Evolutionary conservation across 1,284 basidiomycete species (phyloP).

Genomic region (Irpex lacteus): DNA sequence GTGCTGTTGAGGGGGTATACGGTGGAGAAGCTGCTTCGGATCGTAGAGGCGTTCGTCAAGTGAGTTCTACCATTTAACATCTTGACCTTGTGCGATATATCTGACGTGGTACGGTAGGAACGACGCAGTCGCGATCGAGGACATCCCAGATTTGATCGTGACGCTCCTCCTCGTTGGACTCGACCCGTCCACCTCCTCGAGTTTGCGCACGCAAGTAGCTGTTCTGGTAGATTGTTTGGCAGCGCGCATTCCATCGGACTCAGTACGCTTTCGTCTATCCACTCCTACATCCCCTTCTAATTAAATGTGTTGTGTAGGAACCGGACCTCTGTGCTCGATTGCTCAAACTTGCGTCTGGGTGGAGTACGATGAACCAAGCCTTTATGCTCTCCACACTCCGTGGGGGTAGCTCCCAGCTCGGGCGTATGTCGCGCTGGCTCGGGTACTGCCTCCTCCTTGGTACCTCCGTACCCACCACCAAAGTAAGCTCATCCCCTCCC

Average conservation of each 20-base stretch:
- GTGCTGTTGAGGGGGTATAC: background rate
- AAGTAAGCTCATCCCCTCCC: slow-evolving; percentile 8
- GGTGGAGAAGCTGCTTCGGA: slow-evolving; percentile 30
- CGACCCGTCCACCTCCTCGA: slow-evolving; percentile 44
- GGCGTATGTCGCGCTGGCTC: slow-evolving; percentile 54
- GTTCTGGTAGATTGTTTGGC: slow-evolving; percentile 45
- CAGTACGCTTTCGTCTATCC: slow-evolving; percentile 18
- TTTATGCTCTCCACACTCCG: slow-evolving; percentile 50
- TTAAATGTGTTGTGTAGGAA: slow-evolving; percentile 36
- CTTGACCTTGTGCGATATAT: background rate
- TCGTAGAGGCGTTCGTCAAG: slow-evolving; percentile 34
- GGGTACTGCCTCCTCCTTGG: slow-evolving; percentile 35
- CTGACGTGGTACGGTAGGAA: background rate
- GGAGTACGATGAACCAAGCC: slow-evolving; percentile 38
- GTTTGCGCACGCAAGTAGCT: slow-evolving; percentile 44
- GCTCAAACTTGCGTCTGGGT: slow-evolving; percentile 32
- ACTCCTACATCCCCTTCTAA: background rate
- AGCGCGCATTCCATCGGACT: slow-evolving; percentile 30
- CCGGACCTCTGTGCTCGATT: slow-evolving; percentile 46
- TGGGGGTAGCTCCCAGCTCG: slow-evolving; percentile 45
- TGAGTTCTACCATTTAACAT: background rate
- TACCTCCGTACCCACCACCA: slow-evolving; percentile 8
- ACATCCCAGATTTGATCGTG: slow-evolving; percentile 50
- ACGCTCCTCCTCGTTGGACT: slow-evolving; percentile 53
- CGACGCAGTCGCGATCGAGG: slow-evolving; percentile 29